Evolutionary conservation across 2,329 filamentous ascomycete genomes (phyloP).

Genomic region (Thielaviopsis euricoi): DNA sequence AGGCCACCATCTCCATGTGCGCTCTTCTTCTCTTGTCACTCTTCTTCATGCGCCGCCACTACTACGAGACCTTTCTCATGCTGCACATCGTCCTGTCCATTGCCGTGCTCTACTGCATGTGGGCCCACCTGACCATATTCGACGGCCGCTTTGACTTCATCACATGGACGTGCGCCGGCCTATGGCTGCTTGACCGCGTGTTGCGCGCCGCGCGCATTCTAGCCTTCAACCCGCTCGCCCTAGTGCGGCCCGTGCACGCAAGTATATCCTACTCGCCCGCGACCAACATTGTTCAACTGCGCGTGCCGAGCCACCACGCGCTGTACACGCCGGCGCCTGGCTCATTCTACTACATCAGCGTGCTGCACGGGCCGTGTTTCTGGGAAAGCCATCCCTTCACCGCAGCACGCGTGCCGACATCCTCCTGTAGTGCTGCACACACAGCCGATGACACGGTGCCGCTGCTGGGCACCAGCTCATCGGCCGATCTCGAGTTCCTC

Average conservation of each 20-base stretch:
- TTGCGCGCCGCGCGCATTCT: conserved; percentile 27
- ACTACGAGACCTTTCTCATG: conserved; percentile 35
- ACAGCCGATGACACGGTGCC: conserved; percentile 19
- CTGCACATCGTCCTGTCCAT: conserved; percentile 36
- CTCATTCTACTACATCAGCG: conserved; percentile 29
- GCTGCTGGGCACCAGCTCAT: conserved; percentile 18
- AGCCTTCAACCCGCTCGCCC: conserved; percentile 21
- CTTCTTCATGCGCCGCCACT: conserved; percentile 32
- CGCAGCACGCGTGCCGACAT: conserved; percentile 22
- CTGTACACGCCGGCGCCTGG: conserved; percentile 23
- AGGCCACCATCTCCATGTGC: conserved; percentile 30
- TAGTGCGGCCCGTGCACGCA: conserved; percentile 23
- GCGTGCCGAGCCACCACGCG: conserved; percentile 20
- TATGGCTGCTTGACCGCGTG: conserved; percentile 34
- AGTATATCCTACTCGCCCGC: conserved; percentile 20
- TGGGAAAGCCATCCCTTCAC: conserved; percentile 38
- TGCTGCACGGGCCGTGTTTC: conserved; percentile 22
- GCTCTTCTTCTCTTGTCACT: conserved; percentile 29
- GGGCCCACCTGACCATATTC: conserved; percentile 38
- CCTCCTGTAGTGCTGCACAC: background rate
- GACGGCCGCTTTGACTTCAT: conserved; percentile 29
- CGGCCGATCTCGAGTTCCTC: no score
- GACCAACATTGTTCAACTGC: conserved; percentile 27
- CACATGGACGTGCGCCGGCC: conserved; percentile 30
- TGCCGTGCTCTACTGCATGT: conserved; percentile 32